Evolutionary conservation across 1,284 basidiomycete species (phyloP), one percentile per base, ranked within the genome.

Genomic region (Boletus mariae): DNA sequence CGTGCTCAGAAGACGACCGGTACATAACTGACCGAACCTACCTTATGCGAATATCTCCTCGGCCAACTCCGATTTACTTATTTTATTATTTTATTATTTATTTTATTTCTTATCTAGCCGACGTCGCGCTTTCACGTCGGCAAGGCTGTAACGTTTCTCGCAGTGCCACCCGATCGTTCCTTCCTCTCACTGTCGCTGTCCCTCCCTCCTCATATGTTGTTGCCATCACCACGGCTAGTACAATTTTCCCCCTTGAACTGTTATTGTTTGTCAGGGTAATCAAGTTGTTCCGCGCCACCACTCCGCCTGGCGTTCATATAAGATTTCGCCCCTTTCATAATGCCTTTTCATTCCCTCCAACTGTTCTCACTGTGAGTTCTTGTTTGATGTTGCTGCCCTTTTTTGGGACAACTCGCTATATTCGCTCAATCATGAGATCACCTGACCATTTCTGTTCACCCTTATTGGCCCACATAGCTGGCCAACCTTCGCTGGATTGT

Each of bases 51-150:
- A 65, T 57, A 59, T 53, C 57, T 44, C 26, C 45, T 71, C 65
- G 65, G 65, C 62, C 42, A 67, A 46, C 37, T 56, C 65, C 65
- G 68, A 40, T 32, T 47, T 29, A 51, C 15, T 51, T 42, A 23
- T 35, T 44, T 47, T 49, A 23, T 17, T 52, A 35, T 51, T 57
- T 51, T 28, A 5, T 43, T 53, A 45, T 51, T 54, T 53, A 38
- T 50, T 52, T 64, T 57, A 35, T 15, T 51, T 43, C 51, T 64
- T 64, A 65, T 67, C 66, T 70, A 68, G 40, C 67, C 65, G 68
- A 65, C n/a, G 59, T 60, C 67, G 42, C 50, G 26, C 40, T 38
- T 54, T 49, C 37, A 11, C 20, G 48, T 62, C 53, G 55, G 54
- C 45, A 49, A 29, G 38, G 8, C 35, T 61, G 40, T 64, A 61